phyloP scores from a whole-genome alignment of 2,329 filamentous ascomycete species.

The Fusarium buharicum region DNA sequence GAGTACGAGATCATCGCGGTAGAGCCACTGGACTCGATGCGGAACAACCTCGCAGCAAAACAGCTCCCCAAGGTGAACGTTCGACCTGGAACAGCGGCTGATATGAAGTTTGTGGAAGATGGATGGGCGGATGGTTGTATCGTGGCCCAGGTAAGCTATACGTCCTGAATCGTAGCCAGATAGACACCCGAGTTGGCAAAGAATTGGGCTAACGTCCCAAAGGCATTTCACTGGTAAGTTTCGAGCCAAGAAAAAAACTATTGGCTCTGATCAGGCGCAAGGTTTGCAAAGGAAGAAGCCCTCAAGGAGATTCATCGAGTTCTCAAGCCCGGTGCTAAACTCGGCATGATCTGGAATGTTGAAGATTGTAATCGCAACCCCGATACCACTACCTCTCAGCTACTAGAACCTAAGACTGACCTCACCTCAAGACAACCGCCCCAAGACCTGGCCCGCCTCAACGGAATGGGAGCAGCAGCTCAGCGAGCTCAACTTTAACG shows the following conservation, averaged over 20 bases:
- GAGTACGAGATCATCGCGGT: slow-evolving; percentile 69
- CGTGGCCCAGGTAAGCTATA: slow-evolving; percentile 70
- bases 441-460: slow-evolving; percentile 62
- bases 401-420: neutral
- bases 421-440: slow-evolving; percentile 68
- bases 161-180: slow-evolving; percentile 16
- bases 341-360: slow-evolving; percentile 79
- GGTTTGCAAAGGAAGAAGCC: slow-evolving; percentile 74
- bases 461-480: slow-evolving; percentile 71
- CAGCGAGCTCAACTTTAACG: slow-evolving; percentile 66
- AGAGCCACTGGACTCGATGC: slow-evolving; percentile 73
- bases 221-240: slow-evolving; percentile 67
- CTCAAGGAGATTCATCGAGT: slow-evolving; percentile 74
- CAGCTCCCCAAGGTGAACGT: slow-evolving; percentile 64
- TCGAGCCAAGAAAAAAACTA: neutral
- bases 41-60: slow-evolving; percentile 69
- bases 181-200: neutral
- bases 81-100: slow-evolving; percentile 66
- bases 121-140: slow-evolving; percentile 73
- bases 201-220: slow-evolving; percentile 12
- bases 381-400: neutral
- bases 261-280: slow-evolving; percentile 43
- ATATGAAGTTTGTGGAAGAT: slow-evolving; percentile 62
- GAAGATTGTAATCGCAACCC: slow-evolving; percentile 68
- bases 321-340: slow-evolving; percentile 66